Base-by-base conservation (phyloP, 345 rosid genomes). In the Eucalyptus camaldulensis region DNA sequence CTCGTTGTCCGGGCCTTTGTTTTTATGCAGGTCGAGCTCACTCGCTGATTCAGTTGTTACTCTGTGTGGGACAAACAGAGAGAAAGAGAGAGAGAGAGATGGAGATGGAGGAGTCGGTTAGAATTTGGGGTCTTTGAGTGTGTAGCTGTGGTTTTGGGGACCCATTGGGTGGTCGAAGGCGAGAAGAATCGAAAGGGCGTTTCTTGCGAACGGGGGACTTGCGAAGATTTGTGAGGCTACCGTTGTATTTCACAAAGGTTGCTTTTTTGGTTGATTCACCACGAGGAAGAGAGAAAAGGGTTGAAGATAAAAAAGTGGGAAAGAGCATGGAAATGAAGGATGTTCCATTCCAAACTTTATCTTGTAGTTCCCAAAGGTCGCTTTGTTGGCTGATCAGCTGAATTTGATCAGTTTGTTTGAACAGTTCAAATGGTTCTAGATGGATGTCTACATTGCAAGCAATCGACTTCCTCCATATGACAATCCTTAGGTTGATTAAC, bases 1-100 rank as follows among this genome's bases (percentile, higher is more conserved):
- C 1, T 0, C 1, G 0, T 1, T 2, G 8, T 6, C 85, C 3
- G 8, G 47, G 43, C 43, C 43, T 69, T 16, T 8, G 58, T 0
- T 8, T 13, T 69, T 69, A 7, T 4, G 10, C 7, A 8, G 80
- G 80, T 69, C 24, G 3, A 69, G 33, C 80, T 31, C 80, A 31
- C 43, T 31, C 24, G 80, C 80, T 31, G 80, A 69, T 31, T 69
- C 7, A 9, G 22, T 5, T 8, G 24, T 8, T 24, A 16, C 22
- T 31, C 80, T 8, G 12, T 69, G 80, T 69, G 80, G 80, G 80
- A 69, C 80, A 53, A 29, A 65, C 7, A 13, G 0, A 60, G 4
- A 60, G 67, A 19, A 29, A 56, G 13, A 27, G 51, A 49, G 51
- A 56, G 62, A 25, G 51, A 49, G 8, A 62, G 76, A n/a, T 7